A percentile compares a stretch with the other conserved stretches of the same genome.
Conservation (phyloP, 129 eudicot species). For the Smallanthus sonchifolius region DNA sequence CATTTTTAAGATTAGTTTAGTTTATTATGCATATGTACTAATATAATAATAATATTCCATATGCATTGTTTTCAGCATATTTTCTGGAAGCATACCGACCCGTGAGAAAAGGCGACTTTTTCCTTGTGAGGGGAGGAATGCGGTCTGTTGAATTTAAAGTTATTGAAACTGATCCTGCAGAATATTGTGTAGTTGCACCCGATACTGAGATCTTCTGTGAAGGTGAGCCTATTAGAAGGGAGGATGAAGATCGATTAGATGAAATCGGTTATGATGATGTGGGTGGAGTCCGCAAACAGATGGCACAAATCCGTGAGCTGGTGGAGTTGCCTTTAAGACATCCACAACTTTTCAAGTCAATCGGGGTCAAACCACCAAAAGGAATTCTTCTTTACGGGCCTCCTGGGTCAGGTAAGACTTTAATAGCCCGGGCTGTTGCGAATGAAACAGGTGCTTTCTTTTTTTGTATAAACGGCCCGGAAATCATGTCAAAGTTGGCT, state of each 20-base stretch:
- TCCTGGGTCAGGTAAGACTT: conserved; percentile 93
- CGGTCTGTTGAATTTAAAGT: conserved; percentile 87
- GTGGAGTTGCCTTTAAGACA: conserved; percentile 92
- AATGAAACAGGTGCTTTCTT: conserved; percentile 97
- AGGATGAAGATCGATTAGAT: conserved; percentile 83
- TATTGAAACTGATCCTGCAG: conserved; percentile 85
- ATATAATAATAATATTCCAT: neutral
- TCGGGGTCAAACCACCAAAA: conserved; percentile 95
- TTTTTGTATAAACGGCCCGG: conserved; percentile 89
- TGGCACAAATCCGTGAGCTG: conserved; percentile 94
- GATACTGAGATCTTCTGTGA: conserved; percentile 97
- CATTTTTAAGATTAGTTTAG: neutral
- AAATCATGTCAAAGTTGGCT: conserved; percentile 96
- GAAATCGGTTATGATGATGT: conserved; percentile 97
- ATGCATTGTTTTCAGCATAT: conserved; percentile 53
- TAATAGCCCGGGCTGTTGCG: conserved; percentile 94
- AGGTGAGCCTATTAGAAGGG: conserved; percentile 89
- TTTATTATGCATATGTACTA: neutral
- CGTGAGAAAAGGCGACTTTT: conserved; percentile 71
- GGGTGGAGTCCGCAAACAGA: conserved; percentile 97
- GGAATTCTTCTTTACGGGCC: conserved; percentile 94
- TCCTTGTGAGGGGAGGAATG: conserved; percentile 97
- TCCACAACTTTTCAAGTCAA: conserved; percentile 87
- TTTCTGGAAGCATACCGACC: conserved; percentile 93
- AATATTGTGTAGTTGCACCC: conserved; percentile 96